Base-by-base conservation (phyloP, 805 yeast species). In the Candida broadrunensis region DNA sequence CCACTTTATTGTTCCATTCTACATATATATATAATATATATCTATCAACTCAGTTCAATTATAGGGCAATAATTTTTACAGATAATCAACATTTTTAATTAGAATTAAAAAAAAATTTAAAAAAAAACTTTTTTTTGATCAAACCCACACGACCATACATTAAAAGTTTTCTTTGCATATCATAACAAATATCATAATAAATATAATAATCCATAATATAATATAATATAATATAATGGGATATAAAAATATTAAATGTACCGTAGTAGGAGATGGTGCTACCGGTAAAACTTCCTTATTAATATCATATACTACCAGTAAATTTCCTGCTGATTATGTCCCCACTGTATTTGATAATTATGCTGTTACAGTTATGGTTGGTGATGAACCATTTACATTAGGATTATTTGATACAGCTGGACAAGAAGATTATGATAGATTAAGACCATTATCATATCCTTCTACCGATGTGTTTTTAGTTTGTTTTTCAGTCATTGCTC, bases 261-360 rank as follows among this genome's bases (percentile, higher is more conserved):
- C 93, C 51, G 97, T 91, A 50, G 98, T 93, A 42, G 99, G 99
- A 51, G 99, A 93, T 71, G 99, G 99, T 87, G 98, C 98, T 54
- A 98, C 93, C 49, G 99, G 99, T 55, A 91, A 89, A 45, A 91
- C 98, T 15, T 91, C 98, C 72, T 80, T 93, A 48, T 77, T 93
- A 53, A 91, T 91, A 59, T 90, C 97, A 49, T 91, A 91, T 69
- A 91, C 98, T 39, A 91, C 97, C 45, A 87, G 88, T 70, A 93
- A 91, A 64, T 91, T 91, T 68, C 99, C 99, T 23, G 93, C 95
- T 41, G 98, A 93, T 68, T 91, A 91, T 62, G 97, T 91, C 42
- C 99, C 98, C 47, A 91, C 99, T n/a, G 98, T 91, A 34, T 89
- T 91, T 58, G 97, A 90, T 62, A 89, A 89, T 69, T 88, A 88